phyloP scores from a whole-genome alignment of 768 basidiomycete genomes.

The Galerina sulciceps region DNA sequence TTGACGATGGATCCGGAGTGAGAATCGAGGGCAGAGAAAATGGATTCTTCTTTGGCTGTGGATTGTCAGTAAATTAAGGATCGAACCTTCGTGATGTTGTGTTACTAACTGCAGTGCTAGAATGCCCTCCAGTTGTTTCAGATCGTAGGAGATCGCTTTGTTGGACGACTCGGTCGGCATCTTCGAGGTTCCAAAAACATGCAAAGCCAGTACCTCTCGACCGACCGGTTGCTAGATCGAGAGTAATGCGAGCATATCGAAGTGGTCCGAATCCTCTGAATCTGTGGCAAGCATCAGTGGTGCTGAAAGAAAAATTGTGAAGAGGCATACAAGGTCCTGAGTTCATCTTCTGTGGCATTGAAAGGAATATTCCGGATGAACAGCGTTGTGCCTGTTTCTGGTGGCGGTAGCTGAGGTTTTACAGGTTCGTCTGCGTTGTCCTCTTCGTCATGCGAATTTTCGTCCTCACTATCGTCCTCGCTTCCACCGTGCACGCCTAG shows the following conservation, averaged over 20 bases:
- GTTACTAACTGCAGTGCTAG: constrained; percentile 31
- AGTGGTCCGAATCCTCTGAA: constrained; percentile 93
- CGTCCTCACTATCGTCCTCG: constrained; percentile 32
- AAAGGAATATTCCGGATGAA: constrained; percentile 96
- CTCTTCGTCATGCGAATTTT: constrained; percentile 29
- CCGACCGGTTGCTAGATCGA: constrained; percentile 82
- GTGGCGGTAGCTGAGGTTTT: constrained; percentile 76
- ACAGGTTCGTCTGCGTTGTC: constrained; percentile 44
- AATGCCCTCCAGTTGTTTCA: constrained; percentile 56
- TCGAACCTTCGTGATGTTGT: not conserved
- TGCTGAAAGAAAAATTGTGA: constrained; percentile 6
- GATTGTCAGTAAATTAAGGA: not conserved
- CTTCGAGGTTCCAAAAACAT: constrained; percentile 94
- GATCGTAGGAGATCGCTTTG: constrained; percentile 75
- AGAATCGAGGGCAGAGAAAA: constrained; percentile 89
- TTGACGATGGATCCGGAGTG: constrained; percentile 91
- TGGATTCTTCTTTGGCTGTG: constrained; percentile 75
- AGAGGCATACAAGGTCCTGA: constrained; percentile 73
- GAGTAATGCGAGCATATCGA: constrained; percentile 89
- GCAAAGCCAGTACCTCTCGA: constrained; percentile 96
- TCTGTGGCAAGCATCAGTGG: constrained; percentile 42
- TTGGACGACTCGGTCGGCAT: constrained; percentile 83
- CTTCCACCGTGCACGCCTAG: no score
- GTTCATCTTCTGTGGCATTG: constrained; percentile 90
- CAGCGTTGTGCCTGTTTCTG: constrained; percentile 88